Evolutionary conservation across 2,329 filamentous ascomycete genomes (phyloP).

Genomic region (Fusarium graminum): DNA sequence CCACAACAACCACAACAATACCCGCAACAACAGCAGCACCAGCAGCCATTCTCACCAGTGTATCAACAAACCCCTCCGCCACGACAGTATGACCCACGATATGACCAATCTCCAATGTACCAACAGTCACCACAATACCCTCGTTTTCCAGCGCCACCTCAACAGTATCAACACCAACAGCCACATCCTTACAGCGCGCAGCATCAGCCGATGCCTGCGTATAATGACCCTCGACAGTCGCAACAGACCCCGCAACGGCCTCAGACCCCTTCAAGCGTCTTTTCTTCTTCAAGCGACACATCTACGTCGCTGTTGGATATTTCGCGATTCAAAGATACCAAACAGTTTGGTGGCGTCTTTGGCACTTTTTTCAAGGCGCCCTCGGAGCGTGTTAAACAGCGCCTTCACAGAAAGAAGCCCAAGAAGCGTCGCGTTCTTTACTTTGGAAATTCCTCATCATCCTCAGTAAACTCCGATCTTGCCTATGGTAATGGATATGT

Average conservation of each 20-base stretch:
- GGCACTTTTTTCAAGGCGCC: constrained; percentile 73
- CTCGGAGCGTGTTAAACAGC: constrained; percentile 61
- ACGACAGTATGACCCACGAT: constrained; percentile 35
- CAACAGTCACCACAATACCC: constrained; percentile 41
- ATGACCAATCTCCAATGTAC: constrained; percentile 42
- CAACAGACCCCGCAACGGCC: constrained; percentile 43
- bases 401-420: constrained; percentile 56
- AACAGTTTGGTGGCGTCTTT: constrained; percentile 67
- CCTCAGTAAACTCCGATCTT: constrained; percentile 75
- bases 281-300: constrained; percentile 63
- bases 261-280: constrained; percentile 53
- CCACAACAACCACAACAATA: constrained; percentile 31
- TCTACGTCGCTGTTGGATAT: constrained; percentile 75
- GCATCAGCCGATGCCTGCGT: constrained; percentile 35
- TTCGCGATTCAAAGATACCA: constrained; percentile 64
- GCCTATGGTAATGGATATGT: constrained; percentile 75
- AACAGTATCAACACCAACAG: constrained; percentile 35
- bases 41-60: constrained; percentile 29
- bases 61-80: constrained; percentile 36
- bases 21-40: constrained; percentile 36
- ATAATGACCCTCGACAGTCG: constrained; percentile 37
- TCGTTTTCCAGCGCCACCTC: constrained; percentile 27
- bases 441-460: constrained; percentile 74
- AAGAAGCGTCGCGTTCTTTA: constrained; percentile 68
- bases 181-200: constrained; percentile 39